Conservation (phyloP, 2,329 filamentous ascomycete genomes). For the Didymella pomorum region DNA sequence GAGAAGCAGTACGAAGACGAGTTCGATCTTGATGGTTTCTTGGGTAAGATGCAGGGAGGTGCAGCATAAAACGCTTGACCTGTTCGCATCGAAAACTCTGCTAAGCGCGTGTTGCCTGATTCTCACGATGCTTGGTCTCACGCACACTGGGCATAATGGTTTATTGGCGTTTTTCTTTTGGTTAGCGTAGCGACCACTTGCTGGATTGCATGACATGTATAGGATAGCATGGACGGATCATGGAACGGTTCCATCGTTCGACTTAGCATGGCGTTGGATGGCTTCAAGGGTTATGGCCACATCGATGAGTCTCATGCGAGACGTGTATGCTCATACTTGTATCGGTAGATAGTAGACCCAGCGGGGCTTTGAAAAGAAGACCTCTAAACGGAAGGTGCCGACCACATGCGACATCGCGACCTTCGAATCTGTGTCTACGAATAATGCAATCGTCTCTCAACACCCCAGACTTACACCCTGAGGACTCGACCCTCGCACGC, state of each 20-base stretch:
- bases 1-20: conserved; percentile 98
- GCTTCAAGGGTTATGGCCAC: conserved; percentile 1
- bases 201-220: conserved; percentile 7
- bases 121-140: not conserved
- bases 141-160: not conserved
- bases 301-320: conserved; percentile 1
- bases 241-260: conserved; percentile 20
- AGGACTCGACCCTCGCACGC: not conserved
- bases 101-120: not conserved
- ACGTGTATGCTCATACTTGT: conserved; percentile 17
- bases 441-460: no score
- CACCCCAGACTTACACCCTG: not conserved
- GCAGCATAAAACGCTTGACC: conserved; percentile 2
- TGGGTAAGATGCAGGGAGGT: conserved; percentile 83
- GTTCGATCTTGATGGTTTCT: conserved; percentile 93
- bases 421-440: not conserved
- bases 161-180: conserved; percentile 13
- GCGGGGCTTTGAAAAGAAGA: not conserved
- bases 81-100: not conserved
- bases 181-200: conserved; percentile 6
- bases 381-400: not conserved
- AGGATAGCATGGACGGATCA: conserved; percentile 18
- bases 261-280: conserved; percentile 25
- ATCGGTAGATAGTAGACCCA: conserved; percentile 11
- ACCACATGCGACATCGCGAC: not conserved